Percentiles rank a stretch among this genome's conserved stretches.
Evolutionary conservation across 345 rosid species (phyloP).

Genomic region (Excoecaria agallocha): DNA sequence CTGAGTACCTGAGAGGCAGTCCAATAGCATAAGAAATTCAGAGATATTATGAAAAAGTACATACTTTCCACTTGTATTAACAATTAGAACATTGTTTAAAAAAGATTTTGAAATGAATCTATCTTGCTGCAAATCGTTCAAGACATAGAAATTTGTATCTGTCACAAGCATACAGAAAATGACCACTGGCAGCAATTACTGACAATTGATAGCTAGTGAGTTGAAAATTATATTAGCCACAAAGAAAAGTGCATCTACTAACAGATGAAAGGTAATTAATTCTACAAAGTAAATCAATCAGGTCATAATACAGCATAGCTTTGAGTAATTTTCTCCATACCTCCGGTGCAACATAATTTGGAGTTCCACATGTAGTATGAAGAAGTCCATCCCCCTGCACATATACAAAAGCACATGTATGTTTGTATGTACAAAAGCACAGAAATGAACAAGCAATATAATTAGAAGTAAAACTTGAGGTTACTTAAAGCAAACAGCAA

Average conservation of each 20-base stretch:
- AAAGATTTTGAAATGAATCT: neutral
- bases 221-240: too few relatives aligned
- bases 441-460: neutral
- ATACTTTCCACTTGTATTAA: neutral
- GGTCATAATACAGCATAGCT: neutral
- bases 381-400: conserved; percentile 61
- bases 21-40: conserved; percentile 12
- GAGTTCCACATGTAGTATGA: conserved; percentile 95
- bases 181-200: too few relatives aligned
- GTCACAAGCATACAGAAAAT: conserved; percentile 1
- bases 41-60: neutral
- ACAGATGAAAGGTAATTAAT: too few relatives aligned
- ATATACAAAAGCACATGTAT: conserved; percentile 8
- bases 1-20: conserved; percentile 49
- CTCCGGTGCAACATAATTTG: conserved; percentile 80
- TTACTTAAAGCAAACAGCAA: neutral
- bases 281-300: too few relatives aligned
- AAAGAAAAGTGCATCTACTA: too few relatives aligned
- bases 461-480: neutral
- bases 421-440: neutral
- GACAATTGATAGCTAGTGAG: too few relatives aligned
- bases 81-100: neutral
- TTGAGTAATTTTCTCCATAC: conserved; percentile 14
- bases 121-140: neutral
- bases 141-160: too few relatives aligned